Conservation (phyloP, 2,329 filamentous ascomycete species). For the Falciphora oryzae region DNA sequence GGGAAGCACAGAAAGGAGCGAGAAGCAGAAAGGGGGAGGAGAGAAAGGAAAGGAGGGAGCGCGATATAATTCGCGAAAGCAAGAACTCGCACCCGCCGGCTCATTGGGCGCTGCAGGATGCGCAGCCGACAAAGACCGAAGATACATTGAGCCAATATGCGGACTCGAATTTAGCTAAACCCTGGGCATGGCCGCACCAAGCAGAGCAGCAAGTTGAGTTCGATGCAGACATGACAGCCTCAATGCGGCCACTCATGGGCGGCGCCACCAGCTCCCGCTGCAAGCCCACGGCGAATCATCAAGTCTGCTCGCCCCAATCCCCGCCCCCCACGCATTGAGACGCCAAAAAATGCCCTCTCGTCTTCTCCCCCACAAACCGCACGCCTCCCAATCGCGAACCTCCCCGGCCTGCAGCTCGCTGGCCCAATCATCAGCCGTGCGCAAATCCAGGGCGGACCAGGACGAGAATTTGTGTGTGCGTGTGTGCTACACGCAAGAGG, state of each 20-base stretch:
- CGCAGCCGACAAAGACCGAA: not conserved
- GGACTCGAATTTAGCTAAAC: not conserved
- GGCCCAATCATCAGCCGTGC: not conserved
- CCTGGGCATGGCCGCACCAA: not conserved
- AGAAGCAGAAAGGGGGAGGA: not conserved
- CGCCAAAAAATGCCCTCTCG: not conserved
- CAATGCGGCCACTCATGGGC: not conserved
- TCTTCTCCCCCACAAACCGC: not conserved
- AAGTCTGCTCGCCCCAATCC: not conserved
- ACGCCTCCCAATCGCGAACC: not conserved
- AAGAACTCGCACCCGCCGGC: not conserved
- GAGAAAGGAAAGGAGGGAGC: not conserved
- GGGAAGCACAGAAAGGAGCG: too few species aligned
- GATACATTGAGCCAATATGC: not conserved
- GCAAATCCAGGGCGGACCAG: not conserved
- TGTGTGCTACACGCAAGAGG: too few species aligned
- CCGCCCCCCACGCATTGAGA: not conserved
- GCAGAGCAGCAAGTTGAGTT: not conserved
- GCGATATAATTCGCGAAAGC: not conserved
- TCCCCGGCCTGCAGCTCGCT: not conserved
- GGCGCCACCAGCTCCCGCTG: not conserved
- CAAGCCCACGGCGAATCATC: not conserved
- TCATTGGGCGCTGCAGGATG: not conserved
- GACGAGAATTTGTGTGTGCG: too few species aligned
- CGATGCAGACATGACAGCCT: not conserved